phyloP scores from a whole-genome alignment of 805 yeast genomes.

The Cyberlindnera maclurae region DNA sequence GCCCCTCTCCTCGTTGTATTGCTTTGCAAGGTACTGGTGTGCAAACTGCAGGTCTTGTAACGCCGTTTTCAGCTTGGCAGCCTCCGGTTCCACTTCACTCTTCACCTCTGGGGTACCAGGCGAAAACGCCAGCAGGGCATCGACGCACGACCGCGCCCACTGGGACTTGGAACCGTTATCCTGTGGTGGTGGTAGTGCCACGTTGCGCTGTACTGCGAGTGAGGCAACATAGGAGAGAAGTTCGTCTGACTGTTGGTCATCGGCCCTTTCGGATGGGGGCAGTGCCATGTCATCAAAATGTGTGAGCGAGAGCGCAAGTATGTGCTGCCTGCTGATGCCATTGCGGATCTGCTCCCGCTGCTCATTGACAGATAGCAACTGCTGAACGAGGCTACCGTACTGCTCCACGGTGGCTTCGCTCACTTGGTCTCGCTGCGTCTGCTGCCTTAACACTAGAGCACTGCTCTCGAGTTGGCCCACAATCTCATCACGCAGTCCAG shows the following conservation, averaged over 20 bases:
- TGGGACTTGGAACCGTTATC: constrained; percentile 9
- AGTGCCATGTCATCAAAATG: constrained; percentile 18
- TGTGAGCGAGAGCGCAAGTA: constrained; percentile 15
- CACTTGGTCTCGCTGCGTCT: background rate
- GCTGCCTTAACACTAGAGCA: background rate
- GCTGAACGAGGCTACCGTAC: background rate
- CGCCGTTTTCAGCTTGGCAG: constrained; percentile 42
- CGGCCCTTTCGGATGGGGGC: background rate
- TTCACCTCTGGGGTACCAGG: background rate
- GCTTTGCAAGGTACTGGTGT: constrained; percentile 60
- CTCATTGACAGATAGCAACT: constrained; percentile 4
- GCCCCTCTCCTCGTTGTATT: constrained; percentile 58
- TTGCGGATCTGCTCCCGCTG: constrained; percentile 6
- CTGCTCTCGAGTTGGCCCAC: constrained; percentile 12
- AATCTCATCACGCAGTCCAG: constrained; percentile 12
- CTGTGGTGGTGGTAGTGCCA: constrained; percentile 17
- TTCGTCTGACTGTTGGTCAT: constrained; percentile 16
- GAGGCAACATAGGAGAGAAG: constrained; percentile 22
- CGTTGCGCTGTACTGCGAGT: constrained; percentile 20
- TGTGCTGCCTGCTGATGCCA: constrained; percentile 13
- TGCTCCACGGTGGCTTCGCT: background rate
- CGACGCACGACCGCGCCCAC: constrained; percentile 24
- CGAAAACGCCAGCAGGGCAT: constrained; percentile 6
- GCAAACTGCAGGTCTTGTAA: constrained; percentile 64
- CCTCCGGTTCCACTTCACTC: constrained; percentile 7